Base-by-base conservation (phyloP, 331 rosid genomes). In the Rosa hybrid region DNA sequence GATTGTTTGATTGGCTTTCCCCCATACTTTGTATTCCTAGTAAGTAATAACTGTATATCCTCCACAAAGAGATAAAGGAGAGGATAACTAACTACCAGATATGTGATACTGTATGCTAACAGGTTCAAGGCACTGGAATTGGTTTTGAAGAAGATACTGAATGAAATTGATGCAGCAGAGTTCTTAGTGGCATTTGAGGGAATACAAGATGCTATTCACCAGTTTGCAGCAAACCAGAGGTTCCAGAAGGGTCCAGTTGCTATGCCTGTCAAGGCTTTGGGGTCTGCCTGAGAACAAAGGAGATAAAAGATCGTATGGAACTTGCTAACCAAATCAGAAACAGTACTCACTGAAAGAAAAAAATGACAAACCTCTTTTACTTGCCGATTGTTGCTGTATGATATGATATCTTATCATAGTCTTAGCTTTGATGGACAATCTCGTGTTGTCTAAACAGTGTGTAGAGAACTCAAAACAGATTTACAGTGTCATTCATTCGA, bases 111-210 rank as follows among this genome's bases (percentile, higher is more conserved):
- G 48, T 60, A 13, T 12, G 17, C 39, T n/a, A 75, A 75, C 78
- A 87, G 90, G 85, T 82, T 81, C 75, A 87, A 74, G 83, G 86
- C 81, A 45, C 59, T 82, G 77, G 88, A 84, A 67, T 71, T 82
- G 86, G 86, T 84, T 23, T 72, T 87, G 70, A 87, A 84, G 86
- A 87, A 80, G 83, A 73, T 87, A 20, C 74, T 87, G 74, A 84
- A 71, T 62, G 77, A 77, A 60, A 69, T 71, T 50, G 83, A 84
- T 18, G 88, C 86, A 25, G 86, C 88, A 12, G 88, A 84, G 78
- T 87, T 84, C 77, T 51, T 87, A 12, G 86, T 84, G 45, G 86
- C 85, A 27, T 87, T 87, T 12, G 86, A 87, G 79, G 88, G 85
- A 77, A 84, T 84, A 74, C 88, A 82, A 80, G 86, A 82, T 53